Evolutionary conservation across 1,284 basidiomycete species (phyloP).

Genomic region (Sphagnurus paluster): DNA sequence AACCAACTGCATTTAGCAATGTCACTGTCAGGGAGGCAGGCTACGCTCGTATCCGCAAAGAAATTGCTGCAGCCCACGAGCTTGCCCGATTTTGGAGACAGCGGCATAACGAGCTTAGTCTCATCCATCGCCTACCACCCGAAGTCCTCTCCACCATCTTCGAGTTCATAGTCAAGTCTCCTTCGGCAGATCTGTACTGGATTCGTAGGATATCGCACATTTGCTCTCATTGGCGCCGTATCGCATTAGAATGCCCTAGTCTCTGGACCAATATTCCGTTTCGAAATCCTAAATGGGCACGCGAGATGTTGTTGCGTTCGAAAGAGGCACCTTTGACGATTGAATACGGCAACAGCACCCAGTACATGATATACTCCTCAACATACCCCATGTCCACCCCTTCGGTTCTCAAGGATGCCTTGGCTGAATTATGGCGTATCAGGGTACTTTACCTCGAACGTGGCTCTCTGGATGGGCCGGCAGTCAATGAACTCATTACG

Average conservation of each 20-base stretch:
- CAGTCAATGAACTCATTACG: not conserved
- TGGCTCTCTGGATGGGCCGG: not conserved
- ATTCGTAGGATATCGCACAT: constrained; percentile 1
- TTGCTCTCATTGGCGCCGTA: constrained; percentile 10
- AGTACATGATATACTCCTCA: too few species aligned
- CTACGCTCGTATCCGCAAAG: not conserved
- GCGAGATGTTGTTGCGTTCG: constrained; percentile 10
- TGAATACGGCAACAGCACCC: too few species aligned
- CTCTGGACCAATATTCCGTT: constrained; percentile 10
- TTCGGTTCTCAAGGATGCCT: not conserved
- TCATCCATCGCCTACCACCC: not conserved
- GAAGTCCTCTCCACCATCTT: not conserved
- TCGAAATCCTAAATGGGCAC: constrained; percentile 1
- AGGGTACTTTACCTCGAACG: not conserved
- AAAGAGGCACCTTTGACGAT: constrained; percentile 1
- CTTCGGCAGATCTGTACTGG: not conserved
- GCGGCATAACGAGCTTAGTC: not conserved
- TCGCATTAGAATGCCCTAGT: constrained; percentile 7
- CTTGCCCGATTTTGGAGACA: not conserved
- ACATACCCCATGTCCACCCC: too few species aligned
- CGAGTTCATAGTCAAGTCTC: too few species aligned
- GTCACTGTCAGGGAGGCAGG: too few species aligned
- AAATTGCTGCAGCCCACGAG: not conserved
- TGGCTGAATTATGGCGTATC: not conserved
- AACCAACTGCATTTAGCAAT: too few species aligned